Evolutionary conservation across 176 grass and related monocot genomes (phyloP).

Genomic region (Raddia distichophylla): DNA sequence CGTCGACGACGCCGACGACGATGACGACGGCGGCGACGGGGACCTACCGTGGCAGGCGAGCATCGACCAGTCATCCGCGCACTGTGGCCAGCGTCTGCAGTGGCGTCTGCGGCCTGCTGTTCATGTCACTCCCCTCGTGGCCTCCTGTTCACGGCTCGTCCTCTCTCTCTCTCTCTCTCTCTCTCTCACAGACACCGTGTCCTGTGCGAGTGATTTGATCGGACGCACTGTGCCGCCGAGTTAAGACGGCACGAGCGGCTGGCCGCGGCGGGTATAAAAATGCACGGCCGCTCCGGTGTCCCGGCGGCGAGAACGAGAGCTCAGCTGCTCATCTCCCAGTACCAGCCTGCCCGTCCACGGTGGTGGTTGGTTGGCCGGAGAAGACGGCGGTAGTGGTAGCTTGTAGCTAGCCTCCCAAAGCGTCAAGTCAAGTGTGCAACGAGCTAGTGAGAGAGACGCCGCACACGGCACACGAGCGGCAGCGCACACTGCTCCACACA

Average conservation of each 20-base stretch:
- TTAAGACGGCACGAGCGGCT: neutral
- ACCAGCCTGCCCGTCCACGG: too few relatives aligned
- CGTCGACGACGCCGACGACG: neutral
- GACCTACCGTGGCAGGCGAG: neutral
- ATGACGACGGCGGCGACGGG: neutral
- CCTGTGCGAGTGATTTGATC: conserved; percentile 8
- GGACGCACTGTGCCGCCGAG: neutral
- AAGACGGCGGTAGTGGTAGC: too few relatives aligned
- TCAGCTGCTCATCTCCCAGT: too few relatives aligned
- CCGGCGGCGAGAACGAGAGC: too few relatives aligned
- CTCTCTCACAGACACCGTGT: neutral
- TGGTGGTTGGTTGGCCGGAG: too few relatives aligned
- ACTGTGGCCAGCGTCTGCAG: conserved; percentile 23
- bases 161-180: neutral
- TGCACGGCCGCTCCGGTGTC: too few relatives aligned
- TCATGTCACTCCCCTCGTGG: conserved; percentile 11
- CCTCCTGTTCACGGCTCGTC: neutral
- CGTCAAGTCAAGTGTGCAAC: too few relatives aligned
- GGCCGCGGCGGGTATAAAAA: too few relatives aligned
- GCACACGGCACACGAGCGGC: too few relatives aligned
- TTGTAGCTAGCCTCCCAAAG: too few relatives aligned
- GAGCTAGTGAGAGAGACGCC: neutral
- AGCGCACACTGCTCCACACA: conserved; percentile 38
- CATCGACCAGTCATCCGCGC: neutral
- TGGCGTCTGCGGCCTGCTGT: conserved; percentile 6